Conservation (phyloP, 129 eudicot genomes). For the Solidago caesia region DNA sequence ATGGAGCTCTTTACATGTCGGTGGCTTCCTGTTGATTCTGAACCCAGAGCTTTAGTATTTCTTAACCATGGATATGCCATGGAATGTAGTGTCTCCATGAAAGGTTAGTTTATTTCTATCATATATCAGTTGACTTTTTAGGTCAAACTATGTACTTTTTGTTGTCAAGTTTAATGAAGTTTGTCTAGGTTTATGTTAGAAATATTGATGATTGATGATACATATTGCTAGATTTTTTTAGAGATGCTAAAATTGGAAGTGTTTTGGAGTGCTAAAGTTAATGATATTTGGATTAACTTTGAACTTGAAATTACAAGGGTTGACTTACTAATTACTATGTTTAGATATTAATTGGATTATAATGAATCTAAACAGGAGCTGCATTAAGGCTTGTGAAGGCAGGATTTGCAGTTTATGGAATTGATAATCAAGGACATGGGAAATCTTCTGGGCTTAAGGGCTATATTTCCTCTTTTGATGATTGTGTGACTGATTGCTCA, state of each 20-base stretch:
- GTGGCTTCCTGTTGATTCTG: constrained; percentile 55
- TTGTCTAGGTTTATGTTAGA: background rate
- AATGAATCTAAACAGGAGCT: constrained; percentile 40
- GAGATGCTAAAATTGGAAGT: background rate
- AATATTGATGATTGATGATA: background rate
- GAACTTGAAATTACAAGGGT: background rate
- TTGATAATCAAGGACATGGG: constrained; percentile 86
- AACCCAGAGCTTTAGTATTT: constrained; percentile 83
- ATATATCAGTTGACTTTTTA: constrained; percentile 2
- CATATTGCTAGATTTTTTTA: too few relatives aligned
- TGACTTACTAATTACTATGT: background rate
- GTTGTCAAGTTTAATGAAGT: background rate
- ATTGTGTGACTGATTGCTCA: constrained; percentile 68
- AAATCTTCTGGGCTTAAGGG: constrained; percentile 78
- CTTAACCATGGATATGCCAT: constrained; percentile 92
- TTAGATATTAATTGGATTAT: constrained; percentile 1
- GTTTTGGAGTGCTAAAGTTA: background rate
- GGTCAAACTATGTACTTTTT: background rate
- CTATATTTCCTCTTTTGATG: constrained; percentile 58
- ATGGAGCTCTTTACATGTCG: constrained; percentile 73
- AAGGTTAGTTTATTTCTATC: constrained; percentile 39
- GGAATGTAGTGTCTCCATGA: constrained; percentile 95
- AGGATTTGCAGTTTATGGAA: constrained; percentile 77
- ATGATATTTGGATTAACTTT: background rate
- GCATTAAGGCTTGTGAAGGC: constrained; percentile 67